Percentiles rank a stretch among this genome's conserved stretches.
Evolutionary conservation across 768 basidiomycete genomes (phyloP).

Genomic region (Boletus coccyginus): DNA sequence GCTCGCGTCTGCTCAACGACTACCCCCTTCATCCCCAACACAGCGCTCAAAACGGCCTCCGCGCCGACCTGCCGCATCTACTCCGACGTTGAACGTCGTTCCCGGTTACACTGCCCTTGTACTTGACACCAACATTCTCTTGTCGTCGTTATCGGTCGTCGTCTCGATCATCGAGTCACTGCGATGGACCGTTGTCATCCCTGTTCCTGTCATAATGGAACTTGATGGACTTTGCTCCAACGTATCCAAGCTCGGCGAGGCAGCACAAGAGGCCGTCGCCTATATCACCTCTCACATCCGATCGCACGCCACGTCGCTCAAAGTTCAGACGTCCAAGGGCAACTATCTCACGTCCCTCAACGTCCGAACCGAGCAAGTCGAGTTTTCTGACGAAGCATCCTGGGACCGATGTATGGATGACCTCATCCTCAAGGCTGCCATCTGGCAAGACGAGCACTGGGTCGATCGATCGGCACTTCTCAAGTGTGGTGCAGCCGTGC

Average conservation of each 20-base stretch:
- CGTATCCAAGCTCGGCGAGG: constrained; percentile 62
- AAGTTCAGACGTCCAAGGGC: constrained; percentile 93
- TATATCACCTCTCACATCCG: constrained; percentile 79
- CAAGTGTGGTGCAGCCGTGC: constrained; percentile 33
- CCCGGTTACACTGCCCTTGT: constrained; percentile 90
- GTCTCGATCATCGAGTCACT: constrained; percentile 73
- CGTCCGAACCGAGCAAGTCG: constrained; percentile 81
- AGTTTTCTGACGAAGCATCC: constrained; percentile 51
- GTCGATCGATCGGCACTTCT: constrained; percentile 78
- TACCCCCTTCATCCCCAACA: constrained; percentile 22
- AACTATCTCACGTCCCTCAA: constrained; percentile 85
- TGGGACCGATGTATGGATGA: constrained; percentile 90
- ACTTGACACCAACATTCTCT: constrained; percentile 91
- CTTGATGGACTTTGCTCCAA: constrained; percentile 85
- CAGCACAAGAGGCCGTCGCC: constrained; percentile 67
- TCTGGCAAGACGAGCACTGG: constrained; percentile 95
- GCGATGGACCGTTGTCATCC: constrained; percentile 86
- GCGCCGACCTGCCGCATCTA: constrained; percentile 31
- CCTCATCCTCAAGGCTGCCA: constrained; percentile 85
- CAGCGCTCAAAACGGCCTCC: constrained; percentile 28
- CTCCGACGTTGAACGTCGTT: constrained; percentile 52
- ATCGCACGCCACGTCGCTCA: constrained; percentile 72
- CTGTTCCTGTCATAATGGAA: constrained; percentile 95
- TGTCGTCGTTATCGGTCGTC: constrained; percentile 77
- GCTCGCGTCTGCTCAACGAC: constrained; percentile 46